A percentile compares a stretch with the other conserved stretches of the same genome.
These are phyloP conservation scores for Rubroboletus satanas DNA, from an alignment of 768 basidiomycete species.

Conservation along the genomic window DNA sequence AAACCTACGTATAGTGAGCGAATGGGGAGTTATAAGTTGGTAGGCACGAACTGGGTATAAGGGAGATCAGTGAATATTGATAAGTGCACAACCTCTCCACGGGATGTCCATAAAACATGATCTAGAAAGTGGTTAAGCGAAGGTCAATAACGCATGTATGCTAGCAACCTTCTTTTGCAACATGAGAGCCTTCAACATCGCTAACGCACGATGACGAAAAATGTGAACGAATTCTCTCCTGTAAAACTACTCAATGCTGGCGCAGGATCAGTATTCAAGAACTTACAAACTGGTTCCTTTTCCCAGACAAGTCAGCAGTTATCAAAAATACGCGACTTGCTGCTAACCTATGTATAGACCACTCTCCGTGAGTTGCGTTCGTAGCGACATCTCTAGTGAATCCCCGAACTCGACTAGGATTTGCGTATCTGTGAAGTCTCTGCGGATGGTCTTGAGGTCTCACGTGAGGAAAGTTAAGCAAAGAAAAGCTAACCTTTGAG, in stretches of 20 bases:
- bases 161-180: conserved; percentile 79
- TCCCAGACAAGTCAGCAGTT: conserved; percentile 9
- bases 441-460: conserved; percentile 21
- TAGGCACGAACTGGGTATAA: conserved; percentile 67
- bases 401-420: conserved; percentile 87
- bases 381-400: conserved; percentile 71
- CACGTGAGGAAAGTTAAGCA: background rate
- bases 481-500: conserved; percentile 54
- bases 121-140: conserved; percentile 42
- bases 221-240: conserved; percentile 91
- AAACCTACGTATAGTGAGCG: conserved; percentile 49
- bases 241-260: conserved; percentile 3
- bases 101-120: conserved; percentile 96
- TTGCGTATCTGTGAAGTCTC: conserved; percentile 82
- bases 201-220: conserved; percentile 86
- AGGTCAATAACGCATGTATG: background rate
- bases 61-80: conserved; percentile 93
- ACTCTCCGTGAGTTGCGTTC: conserved; percentile 83
- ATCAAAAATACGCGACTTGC: background rate
- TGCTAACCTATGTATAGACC: conserved; percentile 89
- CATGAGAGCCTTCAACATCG: conserved; percentile 93
- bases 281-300: conserved; percentile 68
- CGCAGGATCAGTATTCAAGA: background rate
- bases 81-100: conserved; percentile 96
- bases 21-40: background rate